Conservation (phyloP, 2,329 filamentous ascomycete genomes). For the Dactylella cylindrospora region DNA sequence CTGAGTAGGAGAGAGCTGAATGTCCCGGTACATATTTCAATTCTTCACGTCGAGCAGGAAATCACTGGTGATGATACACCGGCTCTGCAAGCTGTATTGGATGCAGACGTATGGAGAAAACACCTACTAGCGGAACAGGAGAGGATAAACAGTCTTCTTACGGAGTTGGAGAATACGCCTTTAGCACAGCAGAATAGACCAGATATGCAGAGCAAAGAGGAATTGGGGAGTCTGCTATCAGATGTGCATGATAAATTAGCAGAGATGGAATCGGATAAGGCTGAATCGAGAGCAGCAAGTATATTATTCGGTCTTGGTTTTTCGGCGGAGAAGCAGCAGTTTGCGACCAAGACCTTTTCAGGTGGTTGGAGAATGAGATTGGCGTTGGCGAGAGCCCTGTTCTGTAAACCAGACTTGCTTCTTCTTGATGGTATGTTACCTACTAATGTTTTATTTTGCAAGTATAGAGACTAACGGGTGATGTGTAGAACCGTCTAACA, state of each 20-base stretch:
- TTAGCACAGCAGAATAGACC: constrained; percentile 40
- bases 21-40: constrained; percentile 95
- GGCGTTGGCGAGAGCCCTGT: constrained; percentile 88
- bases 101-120: constrained; percentile 98
- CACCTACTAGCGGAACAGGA: constrained; percentile 85
- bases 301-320: constrained; percentile 97
- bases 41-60: constrained; percentile 98
- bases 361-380: constrained; percentile 99
- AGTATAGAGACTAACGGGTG: constrained; percentile 45
- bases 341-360: constrained; percentile 94
- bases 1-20: constrained; percentile 89
- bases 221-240: constrained; percentile 82
- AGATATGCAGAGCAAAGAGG: constrained; percentile 64
- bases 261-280: constrained; percentile 99
- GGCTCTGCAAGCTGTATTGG: constrained; percentile 88
- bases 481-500: constrained; percentile 85
- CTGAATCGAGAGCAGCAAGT: constrained; percentile 89
- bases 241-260: constrained; percentile 89
- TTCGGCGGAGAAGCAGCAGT: constrained; percentile 87
- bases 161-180: constrained; percentile 65
- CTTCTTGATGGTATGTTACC: constrained; percentile 71
- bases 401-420: constrained; percentile 94
- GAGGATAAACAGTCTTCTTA: constrained; percentile 76
- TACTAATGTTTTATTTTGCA: neutral
- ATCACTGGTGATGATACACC: constrained; percentile 94